Percentiles rank a stretch among this genome's conserved stretches.
phyloP scores from a whole-genome alignment of 805 yeast genomes.

The Lipomyces mesembrius region DNA sequence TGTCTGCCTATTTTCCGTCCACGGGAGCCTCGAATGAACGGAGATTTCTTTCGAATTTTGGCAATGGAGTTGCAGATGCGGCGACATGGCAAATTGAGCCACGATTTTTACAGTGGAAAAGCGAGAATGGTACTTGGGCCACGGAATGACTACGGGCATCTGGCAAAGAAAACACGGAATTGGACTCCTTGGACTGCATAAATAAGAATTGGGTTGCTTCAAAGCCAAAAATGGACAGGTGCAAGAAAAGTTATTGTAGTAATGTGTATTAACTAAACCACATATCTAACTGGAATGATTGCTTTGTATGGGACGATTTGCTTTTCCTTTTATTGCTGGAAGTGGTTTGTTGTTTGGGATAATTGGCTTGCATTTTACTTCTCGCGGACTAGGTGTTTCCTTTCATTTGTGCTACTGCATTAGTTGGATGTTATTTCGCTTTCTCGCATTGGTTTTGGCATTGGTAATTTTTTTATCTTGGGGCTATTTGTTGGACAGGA shows the following conservation, averaged over 20 bases:
- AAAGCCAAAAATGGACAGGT: not conserved
- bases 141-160: constrained; percentile 37
- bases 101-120: constrained; percentile 42
- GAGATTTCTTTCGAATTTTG: constrained; percentile 45
- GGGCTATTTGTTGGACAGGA: not conserved
- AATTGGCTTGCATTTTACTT: not conserved
- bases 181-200: constrained; percentile 4
- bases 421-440: not conserved
- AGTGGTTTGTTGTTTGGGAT: not conserved
- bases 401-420: not conserved
- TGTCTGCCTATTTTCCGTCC: constrained; percentile 42
- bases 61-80: constrained; percentile 47
- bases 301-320: not conserved
- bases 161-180: constrained; percentile 13
- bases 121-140: constrained; percentile 45
- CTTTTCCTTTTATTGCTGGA: not conserved
- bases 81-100: constrained; percentile 44
- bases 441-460: not conserved
- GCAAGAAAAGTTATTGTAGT: not conserved
- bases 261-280: not conserved
- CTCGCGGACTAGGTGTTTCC: not conserved
- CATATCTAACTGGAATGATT: not conserved
- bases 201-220: not conserved
- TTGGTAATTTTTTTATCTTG: not conserved
- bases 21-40: constrained; percentile 45